Base-by-base conservation (phyloP, 2,329 filamentous ascomycete species). In the Sporothrix brunneoviolacea region DNA sequence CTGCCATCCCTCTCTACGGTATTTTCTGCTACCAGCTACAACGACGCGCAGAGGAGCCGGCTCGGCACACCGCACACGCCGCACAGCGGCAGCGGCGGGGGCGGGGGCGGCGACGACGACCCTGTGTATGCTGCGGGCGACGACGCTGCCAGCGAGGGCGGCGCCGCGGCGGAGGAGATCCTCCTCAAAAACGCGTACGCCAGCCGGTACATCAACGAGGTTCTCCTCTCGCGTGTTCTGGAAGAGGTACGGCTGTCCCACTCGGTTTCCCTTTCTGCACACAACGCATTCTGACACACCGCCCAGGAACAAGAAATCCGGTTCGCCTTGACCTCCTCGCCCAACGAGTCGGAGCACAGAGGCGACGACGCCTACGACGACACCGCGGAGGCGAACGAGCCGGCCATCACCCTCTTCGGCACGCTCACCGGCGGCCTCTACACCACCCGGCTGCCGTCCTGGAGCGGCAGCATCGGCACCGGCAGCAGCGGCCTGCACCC, bases 151-250 rank as follows among this genome's bases (percentile, higher is more conserved):
- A 40, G 37, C 8, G 48, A 48, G n/a, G 40, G 30, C 5, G 48
- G 42, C 10, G 39, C 48, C 4, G 46, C 45, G 2, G 22, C 36
- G 1, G 56, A 57, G 21, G 55, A 57, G 40, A 50, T 60, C 0
- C 43, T 59, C 2, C 32, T 61, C 0, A 50, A 54, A 5, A 53
- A 56, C 35, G 50, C 52, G 10, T 54, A 53, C 12, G 52, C 45
- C 2, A 58, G 55, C 21, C 55, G 53, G 0, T 61, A 59, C 40
- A 55, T 61, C 50, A 61, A 61, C 48, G 59, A 61, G 42, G 38
- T 60, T 4, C 45, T 60, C 13, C 33, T 61, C 6, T 59, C 58
- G 6, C 53, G 58, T 1, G 51, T 59, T 3, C 38, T 61, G 3
- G 59, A 60, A 46, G 57, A 58, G 52, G 56, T 58, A 24, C 27